Conservation (phyloP, 768 basidiomycete species). For the Gymnopilus junonius region DNA sequence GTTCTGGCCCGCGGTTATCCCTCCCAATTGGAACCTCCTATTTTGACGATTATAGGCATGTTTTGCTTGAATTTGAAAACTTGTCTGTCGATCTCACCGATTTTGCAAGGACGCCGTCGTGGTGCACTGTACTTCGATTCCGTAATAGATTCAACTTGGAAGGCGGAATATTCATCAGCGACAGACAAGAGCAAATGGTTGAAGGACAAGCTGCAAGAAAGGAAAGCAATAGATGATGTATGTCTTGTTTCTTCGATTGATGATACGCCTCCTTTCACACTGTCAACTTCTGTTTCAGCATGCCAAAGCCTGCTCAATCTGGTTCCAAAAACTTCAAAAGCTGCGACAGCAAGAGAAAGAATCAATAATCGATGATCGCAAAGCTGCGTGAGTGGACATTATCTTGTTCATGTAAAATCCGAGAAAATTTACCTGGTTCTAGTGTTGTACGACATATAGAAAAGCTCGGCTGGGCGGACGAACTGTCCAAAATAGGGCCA, state of each 20-base stretch:
- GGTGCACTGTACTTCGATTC: background rate
- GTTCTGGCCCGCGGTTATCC: background rate
- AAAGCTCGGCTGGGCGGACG: conserved; percentile 11
- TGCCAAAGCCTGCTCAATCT: background rate
- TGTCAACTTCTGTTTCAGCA: background rate
- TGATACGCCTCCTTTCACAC: background rate
- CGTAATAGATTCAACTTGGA: background rate
- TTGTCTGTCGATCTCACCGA: background rate
- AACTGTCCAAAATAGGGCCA: background rate
- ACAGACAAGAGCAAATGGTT: background rate
- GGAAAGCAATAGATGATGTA: background rate
- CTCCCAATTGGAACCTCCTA: background rate
- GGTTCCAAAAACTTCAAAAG: background rate
- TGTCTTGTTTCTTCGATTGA: background rate
- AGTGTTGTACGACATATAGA: conserved; percentile 5
- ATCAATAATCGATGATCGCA: background rate
- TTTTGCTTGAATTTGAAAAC: background rate
- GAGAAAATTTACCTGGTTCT: no score
- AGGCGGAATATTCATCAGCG: background rate
- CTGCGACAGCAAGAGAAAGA: background rate
- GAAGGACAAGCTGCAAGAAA: background rate
- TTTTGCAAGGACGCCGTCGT: background rate
- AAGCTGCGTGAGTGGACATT: background rate
- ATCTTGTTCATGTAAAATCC: no score
- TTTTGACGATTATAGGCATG: background rate